Percentiles rank a stretch among this genome's conserved stretches.
phyloP scores from a whole-genome alignment of 1,139 yeast species.

The Diutina ranongensis region DNA sequence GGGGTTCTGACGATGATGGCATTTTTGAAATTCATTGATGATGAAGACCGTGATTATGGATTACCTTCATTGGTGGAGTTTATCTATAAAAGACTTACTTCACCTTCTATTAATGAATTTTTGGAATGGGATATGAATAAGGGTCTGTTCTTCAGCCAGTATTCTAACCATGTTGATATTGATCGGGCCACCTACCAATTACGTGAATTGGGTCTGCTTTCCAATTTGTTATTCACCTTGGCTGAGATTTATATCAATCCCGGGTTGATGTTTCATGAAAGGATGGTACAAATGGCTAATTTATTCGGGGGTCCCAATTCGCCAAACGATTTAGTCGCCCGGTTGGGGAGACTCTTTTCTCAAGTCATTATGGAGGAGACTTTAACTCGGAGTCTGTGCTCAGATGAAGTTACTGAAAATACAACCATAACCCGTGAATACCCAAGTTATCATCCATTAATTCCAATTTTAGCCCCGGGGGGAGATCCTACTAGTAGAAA shows the following conservation, averaged over 20 bases:
- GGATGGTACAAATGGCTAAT: constrained; percentile 35
- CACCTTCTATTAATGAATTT: constrained; percentile 7
- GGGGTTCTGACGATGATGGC: constrained; percentile 43
- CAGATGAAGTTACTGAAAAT: constrained; percentile 33
- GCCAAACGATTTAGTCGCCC: constrained; percentile 13
- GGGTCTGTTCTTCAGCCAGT: constrained; percentile 18
- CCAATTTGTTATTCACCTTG: constrained; percentile 31
- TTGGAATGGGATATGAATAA: constrained; percentile 8
- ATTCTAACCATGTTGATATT: constrained; percentile 17
- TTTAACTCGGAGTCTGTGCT: constrained; percentile 33
- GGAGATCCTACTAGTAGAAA: constrained; percentile 9
- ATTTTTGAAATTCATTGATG: constrained; percentile 44
- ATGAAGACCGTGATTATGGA: constrained; percentile 41
- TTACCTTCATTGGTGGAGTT: constrained; percentile 15
- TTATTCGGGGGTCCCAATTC: constrained; percentile 24
- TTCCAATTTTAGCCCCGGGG: constrained; percentile 15
- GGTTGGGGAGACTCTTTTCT: constrained; percentile 33
- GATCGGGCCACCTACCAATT: constrained; percentile 22
- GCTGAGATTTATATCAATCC: constrained; percentile 46
- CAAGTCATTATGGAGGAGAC: constrained; percentile 49
- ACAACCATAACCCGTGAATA: constrained; percentile 21
- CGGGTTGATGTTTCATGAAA: constrained; percentile 33
- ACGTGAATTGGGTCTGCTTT: constrained; percentile 20
- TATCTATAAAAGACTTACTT: not conserved
- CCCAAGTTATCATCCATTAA: constrained; percentile 22